Base-by-base conservation (phyloP, 2,329 filamentous ascomycete genomes). In the Gremmenia infestans region DNA sequence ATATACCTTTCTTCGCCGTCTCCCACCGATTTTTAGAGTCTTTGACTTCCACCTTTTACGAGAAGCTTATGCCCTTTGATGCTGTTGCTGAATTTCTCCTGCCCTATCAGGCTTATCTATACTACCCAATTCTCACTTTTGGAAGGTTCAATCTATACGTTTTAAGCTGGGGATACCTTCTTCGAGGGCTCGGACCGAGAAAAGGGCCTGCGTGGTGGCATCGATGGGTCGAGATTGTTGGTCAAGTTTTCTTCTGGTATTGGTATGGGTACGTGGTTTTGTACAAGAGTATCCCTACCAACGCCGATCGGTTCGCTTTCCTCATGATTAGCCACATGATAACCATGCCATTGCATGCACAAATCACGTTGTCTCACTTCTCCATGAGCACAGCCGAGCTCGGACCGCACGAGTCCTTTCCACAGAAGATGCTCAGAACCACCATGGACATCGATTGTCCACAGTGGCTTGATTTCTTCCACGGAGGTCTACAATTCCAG, bases 371-470 rank as follows among this genome's bases (percentile, higher is more conserved):
- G 17, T 94, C 89, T 2, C 91, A 96, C 72, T 96, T 95, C 72
- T 89, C 89, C 62, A 96, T 96, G 91, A 93, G 89, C 64, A 96
- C 91, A 0, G 81, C 89, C 11, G 90, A 96, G 65, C 78, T 96
- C 12, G 92, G 92, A 0, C 84, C 88, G 1, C 78, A 86, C 51
- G 91, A 96, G 70, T 94, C 89, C 0, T 96, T 96, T 71, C 85
- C 91, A 0, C 91, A 96, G 72, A 89, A 87, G 71, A 94, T 95
- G 87, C 78, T 96, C 47, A 86, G 92, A 63, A 96, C 91, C 1
- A 96, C 91, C 12, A 96, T 96, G 91, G 91, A 96, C 61, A 85
- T 96, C 22, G 90, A 94, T 69, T 96, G 91, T 68, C 89, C 91
- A 0, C 78, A 81, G 12, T 96, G 91, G 91, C 78, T 96, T 12